Evolutionary conservation across 352 stramenopile genomes (phyloP).

Genomic region (Globisporangium ultimum): DNA sequence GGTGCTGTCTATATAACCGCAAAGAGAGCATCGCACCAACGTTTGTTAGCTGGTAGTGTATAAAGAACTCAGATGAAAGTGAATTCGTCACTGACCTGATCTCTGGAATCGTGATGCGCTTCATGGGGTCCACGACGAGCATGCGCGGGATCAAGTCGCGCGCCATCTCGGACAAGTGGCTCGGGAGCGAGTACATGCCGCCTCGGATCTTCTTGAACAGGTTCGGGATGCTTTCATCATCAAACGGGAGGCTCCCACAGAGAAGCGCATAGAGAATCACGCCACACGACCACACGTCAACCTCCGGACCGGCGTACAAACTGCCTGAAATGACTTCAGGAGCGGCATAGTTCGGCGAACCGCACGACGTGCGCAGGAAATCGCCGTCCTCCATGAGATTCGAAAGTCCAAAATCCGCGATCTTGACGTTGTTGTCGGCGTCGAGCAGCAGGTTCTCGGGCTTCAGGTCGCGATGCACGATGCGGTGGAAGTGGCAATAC

Average conservation of each 20-base stretch:
- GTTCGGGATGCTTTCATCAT: constrained; percentile 98
- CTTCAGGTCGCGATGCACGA: constrained; percentile 99
- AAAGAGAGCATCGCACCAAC: not conserved
- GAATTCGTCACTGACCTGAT: constrained; percentile 67
- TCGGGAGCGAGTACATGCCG: constrained; percentile 98
- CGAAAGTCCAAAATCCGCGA: constrained; percentile 99
- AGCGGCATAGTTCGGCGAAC: constrained; percentile 99
- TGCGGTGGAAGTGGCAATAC: constrained; percentile 99
- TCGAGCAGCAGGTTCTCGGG: constrained; percentile 98
- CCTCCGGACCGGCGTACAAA: constrained; percentile 97
- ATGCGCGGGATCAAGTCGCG: constrained; percentile 97
- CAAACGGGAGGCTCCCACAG: constrained; percentile 97
- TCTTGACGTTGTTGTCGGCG: constrained; percentile 99
- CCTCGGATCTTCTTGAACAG: constrained; percentile 99
- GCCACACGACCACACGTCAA: constrained; percentile 99
- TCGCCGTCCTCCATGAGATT: constrained; percentile 99
- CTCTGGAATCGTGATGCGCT: constrained; percentile 98
- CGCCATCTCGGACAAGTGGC: constrained; percentile 94
- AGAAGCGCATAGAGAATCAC: constrained; percentile 99
- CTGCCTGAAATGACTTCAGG: constrained; percentile 98
- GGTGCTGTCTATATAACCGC: constrained; percentile 69
- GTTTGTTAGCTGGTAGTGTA: too few species aligned
- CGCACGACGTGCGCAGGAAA: constrained; percentile 97
- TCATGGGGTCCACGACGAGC: constrained; percentile 99
- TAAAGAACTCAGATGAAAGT: too few species aligned